These are phyloP conservation scores for Laburnicola sp. DNA, from an alignment of 2,329 filamentous ascomycete species.

Conservation along the genomic window DNA sequence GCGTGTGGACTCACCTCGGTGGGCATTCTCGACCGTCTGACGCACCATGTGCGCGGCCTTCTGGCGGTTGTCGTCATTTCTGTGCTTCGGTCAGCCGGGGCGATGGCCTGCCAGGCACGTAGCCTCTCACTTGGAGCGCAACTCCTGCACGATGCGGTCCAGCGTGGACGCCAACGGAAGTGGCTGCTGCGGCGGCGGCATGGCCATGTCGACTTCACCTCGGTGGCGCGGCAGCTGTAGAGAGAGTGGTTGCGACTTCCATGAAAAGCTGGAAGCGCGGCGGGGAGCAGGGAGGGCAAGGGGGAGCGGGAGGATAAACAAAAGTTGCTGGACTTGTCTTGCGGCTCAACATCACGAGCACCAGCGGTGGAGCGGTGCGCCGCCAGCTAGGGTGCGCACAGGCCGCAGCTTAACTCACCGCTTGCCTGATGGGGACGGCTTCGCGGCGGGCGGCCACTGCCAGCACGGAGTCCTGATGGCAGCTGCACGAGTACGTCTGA, in stretches of 20 bases:
- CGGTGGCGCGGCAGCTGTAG: slow-evolving; percentile 35
- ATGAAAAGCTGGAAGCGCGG: slow-evolving; percentile 33
- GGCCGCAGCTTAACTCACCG: slow-evolving; percentile 16
- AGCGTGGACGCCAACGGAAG: slow-evolving; percentile 41
- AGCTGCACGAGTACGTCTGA: too few relatives aligned
- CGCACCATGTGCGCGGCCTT: slow-evolving; percentile 50
- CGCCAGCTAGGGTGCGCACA: slow-evolving; percentile 9
- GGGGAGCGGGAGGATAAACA: slow-evolving; percentile 14
- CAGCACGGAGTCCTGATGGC: neutral
- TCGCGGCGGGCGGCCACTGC: neutral
- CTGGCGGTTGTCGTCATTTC: slow-evolving; percentile 51
- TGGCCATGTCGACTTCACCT: slow-evolving; percentile 41
- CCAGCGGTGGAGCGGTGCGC: neutral
- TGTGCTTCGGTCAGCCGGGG: slow-evolving; percentile 27
- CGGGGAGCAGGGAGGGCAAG: slow-evolving; percentile 6
- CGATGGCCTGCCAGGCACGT: neutral
- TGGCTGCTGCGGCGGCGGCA: slow-evolving; percentile 37
- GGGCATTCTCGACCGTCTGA: slow-evolving; percentile 49
- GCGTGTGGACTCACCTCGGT: slow-evolving; percentile 47
- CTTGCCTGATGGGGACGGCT: slow-evolving; percentile 15
- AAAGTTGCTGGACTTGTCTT: slow-evolving; percentile 21
- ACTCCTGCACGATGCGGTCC: slow-evolving; percentile 60
- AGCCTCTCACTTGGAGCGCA: slow-evolving; percentile 57
- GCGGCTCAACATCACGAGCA: slow-evolving; percentile 16
- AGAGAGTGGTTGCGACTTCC: slow-evolving; percentile 30